Conservation (phyloP, 352 stramenopile species). For the Pythium oligandrum region DNA sequence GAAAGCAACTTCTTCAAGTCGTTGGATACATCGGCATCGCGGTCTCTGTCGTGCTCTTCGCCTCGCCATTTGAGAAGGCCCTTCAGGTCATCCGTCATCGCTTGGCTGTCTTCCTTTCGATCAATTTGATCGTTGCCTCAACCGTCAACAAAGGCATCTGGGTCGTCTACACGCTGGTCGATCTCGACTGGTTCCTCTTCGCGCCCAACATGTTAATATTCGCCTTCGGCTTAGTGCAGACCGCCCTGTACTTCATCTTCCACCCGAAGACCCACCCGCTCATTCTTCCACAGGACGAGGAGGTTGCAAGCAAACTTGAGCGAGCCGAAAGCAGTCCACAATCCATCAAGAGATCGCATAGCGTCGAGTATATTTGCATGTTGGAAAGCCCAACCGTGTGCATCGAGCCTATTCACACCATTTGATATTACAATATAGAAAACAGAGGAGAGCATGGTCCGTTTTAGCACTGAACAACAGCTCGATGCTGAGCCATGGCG, state of each 20-base stretch:
- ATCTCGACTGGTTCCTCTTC: slow-evolving; percentile 50
- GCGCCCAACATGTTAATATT: slow-evolving; percentile 36
- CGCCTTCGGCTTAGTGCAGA: slow-evolving; percentile 28
- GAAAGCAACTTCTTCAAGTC: slow-evolving; percentile 17
- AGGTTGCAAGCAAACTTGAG: no score
- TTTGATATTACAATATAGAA: no score
- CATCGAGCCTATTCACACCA: no score
- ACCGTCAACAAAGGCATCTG: slow-evolving; percentile 40
- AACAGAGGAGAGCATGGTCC: no score
- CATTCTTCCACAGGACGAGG: not conserved
- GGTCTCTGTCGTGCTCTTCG: slow-evolving; percentile 47
- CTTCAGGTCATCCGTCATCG: slow-evolving; percentile 7
- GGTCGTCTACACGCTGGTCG: slow-evolving; percentile 37
- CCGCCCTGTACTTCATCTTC: slow-evolving; percentile 40
- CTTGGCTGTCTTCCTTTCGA: slow-evolving; percentile 37
- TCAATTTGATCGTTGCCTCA: slow-evolving; percentile 37
- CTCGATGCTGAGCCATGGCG: no score
- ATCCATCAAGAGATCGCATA: no score
- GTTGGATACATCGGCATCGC: slow-evolving; percentile 33
- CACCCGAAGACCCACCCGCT: slow-evolving; percentile 23
- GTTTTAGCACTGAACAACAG: no score
- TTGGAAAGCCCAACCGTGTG: no score
- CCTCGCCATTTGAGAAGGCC: slow-evolving; percentile 45
- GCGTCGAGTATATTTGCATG: no score
- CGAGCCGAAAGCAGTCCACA: no score